Evolutionary conservation across 1,284 basidiomycete species (phyloP).

Genomic region (Leccinum pallidistipes): DNA sequence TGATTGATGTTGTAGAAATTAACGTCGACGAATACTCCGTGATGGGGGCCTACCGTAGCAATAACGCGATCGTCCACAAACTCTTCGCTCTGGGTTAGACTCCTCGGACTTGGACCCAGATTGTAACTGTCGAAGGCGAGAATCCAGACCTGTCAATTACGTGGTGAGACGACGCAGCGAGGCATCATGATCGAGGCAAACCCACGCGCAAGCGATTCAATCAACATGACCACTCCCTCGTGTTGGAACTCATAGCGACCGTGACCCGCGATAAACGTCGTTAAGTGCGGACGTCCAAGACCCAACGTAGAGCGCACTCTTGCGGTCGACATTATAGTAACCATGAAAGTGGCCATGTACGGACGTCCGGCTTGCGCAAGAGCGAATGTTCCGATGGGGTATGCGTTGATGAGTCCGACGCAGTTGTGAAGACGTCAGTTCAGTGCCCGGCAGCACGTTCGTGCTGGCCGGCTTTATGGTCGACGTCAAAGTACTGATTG

Average conservation of each 20-base stretch:
- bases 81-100: too few species aligned
- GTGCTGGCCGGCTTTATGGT: too few species aligned
- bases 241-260: conserved; percentile 98
- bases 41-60: too few species aligned
- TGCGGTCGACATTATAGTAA: conserved; percentile 93
- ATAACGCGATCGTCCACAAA: too few species aligned
- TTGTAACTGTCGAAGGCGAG: too few species aligned
- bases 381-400: conserved; percentile 94
- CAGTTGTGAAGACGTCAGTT: conserved; percentile 98
- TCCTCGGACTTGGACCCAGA: too few species aligned
- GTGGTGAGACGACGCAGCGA: too few species aligned
- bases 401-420: conserved; percentile 94
- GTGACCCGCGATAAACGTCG: conserved; percentile 95
- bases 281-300: neutral
- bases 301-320: conserved; percentile 91
- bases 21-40: conserved; percentile 42
- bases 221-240: too few species aligned
- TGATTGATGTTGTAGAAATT: conserved; percentile 98
- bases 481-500: conserved; percentile 94
- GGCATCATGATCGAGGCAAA: conserved; percentile 1
- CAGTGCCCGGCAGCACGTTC: too few species aligned
- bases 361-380: conserved; percentile 96
- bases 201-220: too few species aligned
- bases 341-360: conserved; percentile 98
- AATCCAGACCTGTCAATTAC: too few species aligned